Evolutionary conservation across 768 basidiomycete species (phyloP).

Genomic region (Collybiopsis confluens): DNA sequence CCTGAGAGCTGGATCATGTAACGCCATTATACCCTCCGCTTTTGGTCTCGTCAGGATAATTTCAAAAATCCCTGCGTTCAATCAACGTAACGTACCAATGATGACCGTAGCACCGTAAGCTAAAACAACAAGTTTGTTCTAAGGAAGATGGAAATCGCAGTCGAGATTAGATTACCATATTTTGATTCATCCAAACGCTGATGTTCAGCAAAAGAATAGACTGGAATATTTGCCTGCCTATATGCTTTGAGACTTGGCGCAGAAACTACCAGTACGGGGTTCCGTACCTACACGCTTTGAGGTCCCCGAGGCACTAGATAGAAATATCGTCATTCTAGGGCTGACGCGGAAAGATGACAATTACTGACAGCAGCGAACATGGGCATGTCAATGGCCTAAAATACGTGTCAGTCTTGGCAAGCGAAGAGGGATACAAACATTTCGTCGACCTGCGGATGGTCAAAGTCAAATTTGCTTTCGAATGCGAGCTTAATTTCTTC

Average conservation of each 20-base stretch:
- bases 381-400: slow-evolving; percentile 88
- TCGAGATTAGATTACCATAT: slow-evolving; percentile 36
- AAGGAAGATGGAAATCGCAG: background rate
- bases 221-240: slow-evolving; percentile 82
- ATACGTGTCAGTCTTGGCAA: no score
- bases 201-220: slow-evolving; percentile 92
- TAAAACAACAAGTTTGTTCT: background rate
- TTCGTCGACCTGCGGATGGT: slow-evolving; percentile 92
- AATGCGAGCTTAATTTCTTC: slow-evolving; percentile 85
- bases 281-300: slow-evolving; percentile 58
- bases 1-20: slow-evolving; percentile 76
- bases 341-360: background rate
- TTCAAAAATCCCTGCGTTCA: background rate
- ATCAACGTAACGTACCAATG: slow-evolving; percentile 47
- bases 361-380: slow-evolving; percentile 77
- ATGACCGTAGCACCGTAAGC: slow-evolving; percentile 91
- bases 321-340: background rate
- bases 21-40: slow-evolving; percentile 91
- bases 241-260: slow-evolving; percentile 59
- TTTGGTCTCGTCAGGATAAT: background rate
- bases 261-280: no score
- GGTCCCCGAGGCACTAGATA: slow-evolving; percentile 72
- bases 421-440: slow-evolving; percentile 84
- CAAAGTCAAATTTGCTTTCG: slow-evolving; percentile 77
- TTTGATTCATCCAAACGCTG: slow-evolving; percentile 76